Evolutionary conservation across 257 asterid species (phyloP).

Genomic region (Eustoma russellianum): DNA sequence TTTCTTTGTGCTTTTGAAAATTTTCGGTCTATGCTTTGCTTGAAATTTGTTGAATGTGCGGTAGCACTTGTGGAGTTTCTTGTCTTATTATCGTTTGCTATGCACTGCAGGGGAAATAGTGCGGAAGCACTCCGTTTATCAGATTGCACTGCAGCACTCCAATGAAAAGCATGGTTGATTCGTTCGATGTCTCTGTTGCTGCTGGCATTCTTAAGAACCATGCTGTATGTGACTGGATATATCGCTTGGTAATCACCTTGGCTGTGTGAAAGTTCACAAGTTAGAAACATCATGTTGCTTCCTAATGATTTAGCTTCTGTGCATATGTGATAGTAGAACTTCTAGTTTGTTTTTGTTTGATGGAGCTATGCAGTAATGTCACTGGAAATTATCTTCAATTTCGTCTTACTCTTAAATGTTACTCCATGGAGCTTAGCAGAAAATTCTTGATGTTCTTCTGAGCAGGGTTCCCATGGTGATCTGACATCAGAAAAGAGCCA

Average conservation of each 20-base stretch:
- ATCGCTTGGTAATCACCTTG: conserved; percentile 45
- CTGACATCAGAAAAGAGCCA: conserved; percentile 52
- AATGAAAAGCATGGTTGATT: conserved; percentile 96
- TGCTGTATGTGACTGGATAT: conserved; percentile 69
- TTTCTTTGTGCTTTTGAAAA: background rate
- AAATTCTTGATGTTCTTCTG: conserved; percentile 5
- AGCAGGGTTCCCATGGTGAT: conserved; percentile 91
- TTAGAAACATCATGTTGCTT: background rate
- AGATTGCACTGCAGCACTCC: conserved; percentile 86
- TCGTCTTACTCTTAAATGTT: background rate
- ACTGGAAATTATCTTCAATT: background rate
- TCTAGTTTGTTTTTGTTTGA: background rate
- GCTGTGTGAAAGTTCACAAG: too few species aligned
- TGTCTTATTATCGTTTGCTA: background rate
- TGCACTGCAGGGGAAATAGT: conserved; percentile 70
- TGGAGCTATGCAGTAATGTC: background rate
- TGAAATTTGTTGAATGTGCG: too few species aligned
- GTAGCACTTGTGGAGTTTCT: background rate
- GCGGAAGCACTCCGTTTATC: conserved; percentile 71
- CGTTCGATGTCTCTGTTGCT: conserved; percentile 93
- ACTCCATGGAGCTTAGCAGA: background rate
- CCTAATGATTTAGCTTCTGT: background rate
- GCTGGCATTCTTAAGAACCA: conserved; percentile 97
- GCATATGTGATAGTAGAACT: background rate
- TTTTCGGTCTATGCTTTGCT: background rate